These are phyloP conservation scores for Monosporascus sp. DNA, from an alignment of 2,329 filamentous ascomycete genomes.

Conservation along the genomic window DNA sequence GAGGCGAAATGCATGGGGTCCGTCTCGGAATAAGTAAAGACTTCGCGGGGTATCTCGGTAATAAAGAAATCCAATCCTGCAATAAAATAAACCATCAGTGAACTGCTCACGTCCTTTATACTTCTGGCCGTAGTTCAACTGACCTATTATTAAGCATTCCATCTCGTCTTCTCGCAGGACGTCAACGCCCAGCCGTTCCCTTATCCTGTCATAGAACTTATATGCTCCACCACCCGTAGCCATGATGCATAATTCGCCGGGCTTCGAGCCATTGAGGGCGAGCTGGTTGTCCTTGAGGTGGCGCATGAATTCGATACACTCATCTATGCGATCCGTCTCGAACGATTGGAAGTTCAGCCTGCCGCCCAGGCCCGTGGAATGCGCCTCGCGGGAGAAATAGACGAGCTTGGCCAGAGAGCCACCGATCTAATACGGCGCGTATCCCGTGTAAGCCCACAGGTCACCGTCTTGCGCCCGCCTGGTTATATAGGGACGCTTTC, in stretches of 20 bases:
- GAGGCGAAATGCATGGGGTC: slow-evolving; percentile 87
- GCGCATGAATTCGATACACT: slow-evolving; percentile 88
- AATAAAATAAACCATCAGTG: background rate
- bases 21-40: slow-evolving; percentile 91
- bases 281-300: slow-evolving; percentile 79
- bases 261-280: slow-evolving; percentile 65
- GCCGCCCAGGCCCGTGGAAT: slow-evolving; percentile 75
- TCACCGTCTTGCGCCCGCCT: too few species aligned
- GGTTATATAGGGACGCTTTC: background rate
- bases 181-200: slow-evolving; percentile 76
- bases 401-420: slow-evolving; percentile 94
- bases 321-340: slow-evolving; percentile 90
- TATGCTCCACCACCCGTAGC: slow-evolving; percentile 93
- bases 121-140: slow-evolving; percentile 12
- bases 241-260: slow-evolving; percentile 80
- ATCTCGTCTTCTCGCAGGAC: slow-evolving; percentile 95
- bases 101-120: too few species aligned
- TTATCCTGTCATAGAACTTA: slow-evolving; percentile 93
- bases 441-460: slow-evolving; percentile 2
- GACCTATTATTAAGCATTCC: slow-evolving; percentile 95
- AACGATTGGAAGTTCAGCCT: slow-evolving; percentile 93
- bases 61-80: slow-evolving; percentile 96
- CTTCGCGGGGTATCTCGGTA: slow-evolving; percentile 91
- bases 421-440: slow-evolving; percentile 63
- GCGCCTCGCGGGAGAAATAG: slow-evolving; percentile 88